Evolutionary conservation across 306 rosid species (phyloP), one percentile per base, ranked within the genome.

Genomic region (Fragaria vesca): DNA sequence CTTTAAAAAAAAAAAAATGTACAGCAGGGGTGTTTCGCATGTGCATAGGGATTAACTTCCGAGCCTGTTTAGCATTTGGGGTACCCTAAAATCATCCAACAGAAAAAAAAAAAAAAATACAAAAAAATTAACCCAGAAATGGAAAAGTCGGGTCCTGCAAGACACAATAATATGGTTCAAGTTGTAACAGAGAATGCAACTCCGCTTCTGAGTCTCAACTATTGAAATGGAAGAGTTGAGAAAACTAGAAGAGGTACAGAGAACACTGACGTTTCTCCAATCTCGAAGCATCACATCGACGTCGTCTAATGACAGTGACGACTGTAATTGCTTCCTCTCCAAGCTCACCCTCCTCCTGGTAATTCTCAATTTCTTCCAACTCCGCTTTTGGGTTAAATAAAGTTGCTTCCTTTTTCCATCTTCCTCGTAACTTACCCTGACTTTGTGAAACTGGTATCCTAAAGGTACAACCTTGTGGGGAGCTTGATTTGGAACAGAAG

Each of bases 391-490:
- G 8, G 16, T 28, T 30, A 4, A 5, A 62, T 28, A 30, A 15
- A 62, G 10, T 5, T 32, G 43, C 17, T 63, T 61, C 18, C 40
- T 12, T 61, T 61, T 61, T 12, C 36, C 18, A 3, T 11, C 20
- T 16, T 17, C 40, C 26, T 68, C 51, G 11, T 18, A 13, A 58
- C 26, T 12, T 52, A 18, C 58, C 9, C 1, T 70, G 10, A 55
- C 4, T 69, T 40, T 40, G 43, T 40, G 43, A 40, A 40, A 40
- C 43, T 40, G 43, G 43, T 40, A 38, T 55, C 32, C 46, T 3
- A 45, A 83, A 89, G 96, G 73, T 81, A 26, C 83, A 92, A 88
- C 98, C 95, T 6, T 85, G 90, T 79, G 93, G 93, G 68, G 87
- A 82, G 34, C 90, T 94, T 55, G 87, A 63, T 78, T 75, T 84